Conservation (phyloP, 148 eudicot species). For the Dysphania ambrosioides region DNA sequence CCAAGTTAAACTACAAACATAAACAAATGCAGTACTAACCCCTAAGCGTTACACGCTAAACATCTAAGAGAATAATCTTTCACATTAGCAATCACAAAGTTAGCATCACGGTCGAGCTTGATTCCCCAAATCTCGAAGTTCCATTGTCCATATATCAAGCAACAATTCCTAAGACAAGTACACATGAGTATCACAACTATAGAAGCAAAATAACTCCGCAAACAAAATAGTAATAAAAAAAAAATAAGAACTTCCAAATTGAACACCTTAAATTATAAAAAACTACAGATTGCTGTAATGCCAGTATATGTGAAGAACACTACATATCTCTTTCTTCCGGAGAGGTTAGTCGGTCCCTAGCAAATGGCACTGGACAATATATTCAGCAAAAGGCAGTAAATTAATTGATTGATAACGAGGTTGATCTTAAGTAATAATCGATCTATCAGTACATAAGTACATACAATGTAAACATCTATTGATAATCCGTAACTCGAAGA, state of each 20-base stretch:
- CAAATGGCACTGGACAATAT: neutral
- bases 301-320: too few species aligned
- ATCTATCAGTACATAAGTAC: too few species aligned
- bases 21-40: neutral
- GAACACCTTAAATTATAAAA: neutral
- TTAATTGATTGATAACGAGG: too few species aligned
- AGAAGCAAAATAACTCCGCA: neutral
- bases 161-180: slow-evolving; percentile 19
- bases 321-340: neutral
- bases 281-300: neutral
- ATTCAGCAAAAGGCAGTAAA: neutral
- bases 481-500: too few species aligned
- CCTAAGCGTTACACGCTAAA: neutral
- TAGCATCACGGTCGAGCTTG: slow-evolving; percentile 42
- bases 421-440: too few species aligned
- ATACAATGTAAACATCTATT: too few species aligned
- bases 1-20: neutral
- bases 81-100: neutral
- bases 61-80: neutral
- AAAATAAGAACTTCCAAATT: neutral
- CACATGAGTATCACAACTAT: slow-evolving; percentile 1
- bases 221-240: neutral
- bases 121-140: slow-evolving; percentile 35
- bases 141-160: slow-evolving; percentile 40
- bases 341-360: neutral